These are phyloP conservation scores for Pistacia vera DNA, from an alignment of 345 rosid genomes.

Conservation along the genomic window DNA sequence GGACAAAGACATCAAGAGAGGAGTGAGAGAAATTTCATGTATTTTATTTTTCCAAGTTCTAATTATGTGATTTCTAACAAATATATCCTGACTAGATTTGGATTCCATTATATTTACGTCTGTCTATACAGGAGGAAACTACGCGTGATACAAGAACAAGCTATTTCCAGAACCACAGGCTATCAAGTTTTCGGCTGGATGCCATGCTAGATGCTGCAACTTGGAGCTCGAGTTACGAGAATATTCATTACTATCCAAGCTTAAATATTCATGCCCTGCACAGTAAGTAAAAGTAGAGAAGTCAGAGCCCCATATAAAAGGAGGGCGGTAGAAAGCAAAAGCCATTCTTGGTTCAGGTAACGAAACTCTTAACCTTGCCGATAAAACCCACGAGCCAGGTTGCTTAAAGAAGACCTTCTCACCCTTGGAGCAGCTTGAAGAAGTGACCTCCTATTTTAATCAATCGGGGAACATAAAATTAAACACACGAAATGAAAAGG, in stretches of 20 bases:
- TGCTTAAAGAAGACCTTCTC: constrained; percentile 63
- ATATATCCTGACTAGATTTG: not conserved
- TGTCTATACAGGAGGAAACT: constrained; percentile 14
- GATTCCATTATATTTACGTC: not conserved
- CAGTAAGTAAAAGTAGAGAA: not conserved
- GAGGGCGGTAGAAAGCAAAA: not conserved
- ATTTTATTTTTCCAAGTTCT: not conserved
- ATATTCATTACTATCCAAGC: constrained; percentile 26
- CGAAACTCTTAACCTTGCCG: constrained; percentile 42
- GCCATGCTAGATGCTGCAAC: constrained; percentile 66
- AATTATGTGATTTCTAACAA: not conserved
- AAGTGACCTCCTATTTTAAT: constrained; percentile 33
- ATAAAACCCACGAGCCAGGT: constrained; percentile 56
- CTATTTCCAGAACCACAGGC: constrained; percentile 66
- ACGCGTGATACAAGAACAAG: constrained; percentile 57
- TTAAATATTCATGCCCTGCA: constrained; percentile 43
- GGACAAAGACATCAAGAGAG: not conserved
- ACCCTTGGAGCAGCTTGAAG: constrained; percentile 39
- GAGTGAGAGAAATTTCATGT: not conserved
- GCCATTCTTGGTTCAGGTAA: not conserved
- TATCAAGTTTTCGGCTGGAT: constrained; percentile 50
- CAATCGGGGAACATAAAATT: not conserved
- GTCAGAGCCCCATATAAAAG: not conserved
- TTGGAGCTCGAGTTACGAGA: constrained; percentile 41
- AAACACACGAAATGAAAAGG: no score